Evolutionary conservation across 345 rosid genomes (phyloP).

Genomic region (Eucalyptus victrix): DNA sequence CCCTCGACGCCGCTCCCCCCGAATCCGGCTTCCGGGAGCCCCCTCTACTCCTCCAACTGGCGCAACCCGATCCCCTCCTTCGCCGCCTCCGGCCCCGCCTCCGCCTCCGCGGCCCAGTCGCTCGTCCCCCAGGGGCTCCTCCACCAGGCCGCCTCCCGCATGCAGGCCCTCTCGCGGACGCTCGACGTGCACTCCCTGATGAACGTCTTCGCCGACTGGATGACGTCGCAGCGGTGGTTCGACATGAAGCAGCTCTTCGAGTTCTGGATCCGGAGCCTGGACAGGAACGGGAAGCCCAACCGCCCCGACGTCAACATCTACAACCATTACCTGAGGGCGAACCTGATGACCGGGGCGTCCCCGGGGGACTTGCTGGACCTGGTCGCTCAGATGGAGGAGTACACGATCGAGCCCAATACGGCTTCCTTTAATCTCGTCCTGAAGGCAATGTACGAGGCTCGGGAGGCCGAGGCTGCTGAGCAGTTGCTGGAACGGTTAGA

Average conservation of each 20-base stretch:
- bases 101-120: conserved; percentile 4
- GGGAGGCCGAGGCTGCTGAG: conserved; percentile 59
- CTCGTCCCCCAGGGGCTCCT: conserved; percentile 31
- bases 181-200: conserved; percentile 34
- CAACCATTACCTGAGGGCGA: conserved; percentile 79
- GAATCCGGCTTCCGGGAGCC: conserved; percentile 83
- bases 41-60: conserved; percentile 77
- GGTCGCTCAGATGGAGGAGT: conserved; percentile 61
- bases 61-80: conserved; percentile 40
- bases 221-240: conserved; percentile 65
- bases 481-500: conserved; percentile 70
- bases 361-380: conserved; percentile 57
- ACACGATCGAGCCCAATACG: conserved; percentile 50
- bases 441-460: conserved; percentile 62
- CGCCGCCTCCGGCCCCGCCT: neutral
- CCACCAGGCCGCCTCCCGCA: conserved; percentile 12
- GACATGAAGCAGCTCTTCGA: conserved; percentile 76
- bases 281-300: conserved; percentile 69
- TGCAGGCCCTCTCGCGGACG: conserved; percentile 31
- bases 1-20: conserved; percentile 45
- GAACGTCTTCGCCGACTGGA: conserved; percentile 65
- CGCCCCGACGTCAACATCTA: conserved; percentile 64
- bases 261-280: conserved; percentile 73
- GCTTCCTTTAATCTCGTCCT: conserved; percentile 71
- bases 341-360: conserved; percentile 53